These are phyloP conservation scores for Cutaneotrichosporon sp. DNA, from an alignment of 1,284 basidiomycete species.

Conservation along the genomic window DNA sequence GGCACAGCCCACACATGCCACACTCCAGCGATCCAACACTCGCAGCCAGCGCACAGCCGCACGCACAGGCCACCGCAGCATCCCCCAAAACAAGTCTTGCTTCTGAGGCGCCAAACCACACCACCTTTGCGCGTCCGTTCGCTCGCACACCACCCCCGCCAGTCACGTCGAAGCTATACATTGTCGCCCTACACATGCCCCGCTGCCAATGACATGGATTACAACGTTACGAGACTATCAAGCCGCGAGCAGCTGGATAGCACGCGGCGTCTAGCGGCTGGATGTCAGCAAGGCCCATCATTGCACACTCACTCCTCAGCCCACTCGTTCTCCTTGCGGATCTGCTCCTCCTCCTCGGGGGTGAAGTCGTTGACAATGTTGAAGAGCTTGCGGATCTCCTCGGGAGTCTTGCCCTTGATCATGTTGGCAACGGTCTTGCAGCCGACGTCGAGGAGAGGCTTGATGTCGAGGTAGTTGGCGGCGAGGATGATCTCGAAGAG, in stretches of 20 bases:
- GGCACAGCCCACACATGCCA: too few species aligned
- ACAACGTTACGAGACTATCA: constrained; percentile 7
- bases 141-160: too few species aligned
- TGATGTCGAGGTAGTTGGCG: constrained; percentile 99
- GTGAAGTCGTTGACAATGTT: constrained; percentile 99
- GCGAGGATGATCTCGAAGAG: constrained; percentile 98
- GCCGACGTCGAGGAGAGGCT: constrained; percentile 95
- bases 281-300: not conserved
- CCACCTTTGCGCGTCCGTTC: too few species aligned
- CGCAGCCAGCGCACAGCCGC: too few species aligned
- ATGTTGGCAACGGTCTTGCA: constrained; percentile 99
- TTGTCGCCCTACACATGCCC: constrained; percentile 1
- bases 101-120: too few species aligned
- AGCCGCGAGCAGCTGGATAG: not conserved
- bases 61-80: too few species aligned
- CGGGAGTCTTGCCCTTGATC: constrained; percentile 87
- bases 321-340: constrained; percentile 96
- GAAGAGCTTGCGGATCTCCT: constrained; percentile 84
- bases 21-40: too few species aligned
- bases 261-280: constrained; percentile 9
- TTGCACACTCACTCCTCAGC: constrained; percentile 55
- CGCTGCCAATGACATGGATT: not conserved
- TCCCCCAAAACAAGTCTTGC: too few species aligned
- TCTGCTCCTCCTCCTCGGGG: constrained; percentile 99
- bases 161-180: not conserved